phyloP scores from a whole-genome alignment of 2,329 filamentous ascomycete genomes.

The Erysiphe pulchra region DNA sequence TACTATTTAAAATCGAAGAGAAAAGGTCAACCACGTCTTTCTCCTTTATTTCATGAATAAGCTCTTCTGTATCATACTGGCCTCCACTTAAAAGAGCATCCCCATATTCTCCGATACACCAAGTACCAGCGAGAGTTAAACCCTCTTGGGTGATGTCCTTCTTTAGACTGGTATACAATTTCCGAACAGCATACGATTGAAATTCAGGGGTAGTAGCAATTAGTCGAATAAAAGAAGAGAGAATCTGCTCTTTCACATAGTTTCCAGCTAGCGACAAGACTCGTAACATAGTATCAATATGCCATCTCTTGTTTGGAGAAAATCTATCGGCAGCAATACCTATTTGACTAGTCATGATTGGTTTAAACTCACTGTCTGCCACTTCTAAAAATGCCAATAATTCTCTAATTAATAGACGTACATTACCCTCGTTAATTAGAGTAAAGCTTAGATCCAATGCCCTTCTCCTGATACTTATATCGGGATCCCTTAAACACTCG shows the following conservation, averaged over 20 bases:
- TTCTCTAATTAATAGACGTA: conserved; percentile 78
- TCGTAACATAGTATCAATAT: conserved; percentile 90
- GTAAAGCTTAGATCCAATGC: conserved; percentile 97
- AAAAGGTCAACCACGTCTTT: conserved; percentile 86
- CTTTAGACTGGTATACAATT: conserved; percentile 71
- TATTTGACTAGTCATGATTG: conserved; percentile 94
- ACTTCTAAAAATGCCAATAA: conserved; percentile 87
- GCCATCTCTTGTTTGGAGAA: conserved; percentile 93
- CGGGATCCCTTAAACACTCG: conserved; percentile 83
- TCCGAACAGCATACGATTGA: conserved; percentile 90
- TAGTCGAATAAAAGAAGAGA: conserved; percentile 86
- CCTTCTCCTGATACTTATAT: conserved; percentile 88
- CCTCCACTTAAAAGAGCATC: conserved; percentile 73
- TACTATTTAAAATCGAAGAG: conserved; percentile 74
- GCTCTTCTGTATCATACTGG: conserved; percentile 80
- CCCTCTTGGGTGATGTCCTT: conserved; percentile 97
- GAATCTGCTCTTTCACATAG: conserved; percentile 91
- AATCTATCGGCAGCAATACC: conserved; percentile 90
- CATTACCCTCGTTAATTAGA: conserved; percentile 88
- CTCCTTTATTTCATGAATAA: conserved; percentile 58
- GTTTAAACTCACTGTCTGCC: conserved; percentile 95
- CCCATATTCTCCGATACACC: conserved; percentile 95
- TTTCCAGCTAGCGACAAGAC: conserved; percentile 85
- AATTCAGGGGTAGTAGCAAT: conserved; percentile 86
- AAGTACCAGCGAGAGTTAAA: conserved; percentile 72